Base-by-base conservation (phyloP, 148 eudicot genomes). In the Rhododendron vialii region DNA sequence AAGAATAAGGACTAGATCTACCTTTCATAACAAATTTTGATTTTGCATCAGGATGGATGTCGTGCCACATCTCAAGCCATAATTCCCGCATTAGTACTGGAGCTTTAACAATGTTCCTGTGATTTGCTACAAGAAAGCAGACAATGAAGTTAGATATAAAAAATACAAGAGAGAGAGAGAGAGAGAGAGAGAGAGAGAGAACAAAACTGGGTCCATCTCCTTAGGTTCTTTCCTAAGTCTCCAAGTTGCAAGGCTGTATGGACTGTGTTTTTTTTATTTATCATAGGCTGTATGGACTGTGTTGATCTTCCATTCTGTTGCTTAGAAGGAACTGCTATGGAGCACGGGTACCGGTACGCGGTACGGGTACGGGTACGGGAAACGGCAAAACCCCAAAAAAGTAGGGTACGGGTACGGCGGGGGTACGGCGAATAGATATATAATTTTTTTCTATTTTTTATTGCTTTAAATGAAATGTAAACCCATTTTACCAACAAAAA, bases 1-100 rank as follows among this genome's bases (percentile, higher is more conserved):
- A 77, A 88, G 51, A 4, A 8, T 36, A 74, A 36, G 30, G 65
- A 18, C 61, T 26, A 20, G 78, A 57, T 35, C 75, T 74, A 94
- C 99, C 98, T 95, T 96, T 96, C 8, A 95, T 95, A 75, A 96
- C 99, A 86, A 95, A 96, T 57, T 94, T 92, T 73, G 92, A 91
- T 85, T 89, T 93, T 82, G 93, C 93, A 77, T 91, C 95, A 36
- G 98, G 95, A 90, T 95, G 98, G 89, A 86, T 92, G 89, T 97
- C 99, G 86, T 97, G 99, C 99, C 99, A 97, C 95, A 95, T 91
- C 91, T 97, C 96, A 87, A 97, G 99, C 99, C 99, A 97, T 84
- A 97, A 86, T 89, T 97, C 99, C 88, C 99, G 92, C 98, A 97
- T 97, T 75, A 97, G 82, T 83, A 90, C 94, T 82, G 98, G 94